phyloP scores from a whole-genome alignment of 2,329 filamentous ascomycete genomes.

The Pseudofabraea citricarpa region DNA sequence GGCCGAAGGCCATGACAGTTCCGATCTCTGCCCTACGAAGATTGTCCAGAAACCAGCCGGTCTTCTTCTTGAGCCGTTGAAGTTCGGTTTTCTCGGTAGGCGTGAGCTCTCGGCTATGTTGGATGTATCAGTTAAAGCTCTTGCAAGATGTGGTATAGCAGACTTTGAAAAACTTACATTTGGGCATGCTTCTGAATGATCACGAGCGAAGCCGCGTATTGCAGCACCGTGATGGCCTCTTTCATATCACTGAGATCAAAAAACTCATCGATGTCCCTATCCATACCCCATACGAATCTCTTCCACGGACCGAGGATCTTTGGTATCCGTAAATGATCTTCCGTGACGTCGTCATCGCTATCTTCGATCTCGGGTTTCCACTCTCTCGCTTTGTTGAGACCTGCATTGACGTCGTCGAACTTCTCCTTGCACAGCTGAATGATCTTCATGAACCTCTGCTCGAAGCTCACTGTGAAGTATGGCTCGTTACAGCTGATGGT shows the following conservation, averaged over 20 bases:
- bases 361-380: too few relatives aligned
- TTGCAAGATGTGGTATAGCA: neutral
- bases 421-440: too few relatives aligned
- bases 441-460: too few relatives aligned
- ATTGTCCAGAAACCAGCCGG: neutral
- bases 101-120: neutral
- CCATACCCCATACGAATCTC: neutral
- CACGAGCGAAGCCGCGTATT: conserved; percentile 4
- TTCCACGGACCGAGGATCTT: too few relatives aligned
- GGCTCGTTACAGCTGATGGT: too few relatives aligned
- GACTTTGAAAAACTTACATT: conserved; percentile 3
- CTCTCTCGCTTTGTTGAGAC: too few relatives aligned
- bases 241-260: neutral
- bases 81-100: neutral
- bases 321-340: too few relatives aligned
- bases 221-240: neutral
- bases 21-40: neutral
- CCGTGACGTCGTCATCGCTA: too few relatives aligned
- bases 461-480: too few relatives aligned
- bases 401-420: too few relatives aligned
- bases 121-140: neutral
- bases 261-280: neutral
- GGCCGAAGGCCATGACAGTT: neutral
- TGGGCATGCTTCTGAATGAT: conserved; percentile 13
- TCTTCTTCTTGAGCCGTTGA: neutral